Evolutionary conservation across 352 stramenopile species (phyloP).

Genomic region (Phytopythium mirpurense): DNA sequence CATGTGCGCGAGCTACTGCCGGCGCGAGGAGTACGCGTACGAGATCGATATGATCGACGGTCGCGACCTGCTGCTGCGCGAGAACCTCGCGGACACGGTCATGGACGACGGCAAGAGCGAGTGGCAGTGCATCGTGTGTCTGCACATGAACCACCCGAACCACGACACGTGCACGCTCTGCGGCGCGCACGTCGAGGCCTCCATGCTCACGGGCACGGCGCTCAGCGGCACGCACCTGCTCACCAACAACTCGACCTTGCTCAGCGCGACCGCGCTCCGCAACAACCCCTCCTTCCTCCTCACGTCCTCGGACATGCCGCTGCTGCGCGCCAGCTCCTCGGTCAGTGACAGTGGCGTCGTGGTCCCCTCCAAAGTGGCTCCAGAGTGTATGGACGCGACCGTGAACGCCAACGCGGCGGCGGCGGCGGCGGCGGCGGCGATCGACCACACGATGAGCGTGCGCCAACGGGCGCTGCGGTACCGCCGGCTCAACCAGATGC

Average conservation of each 20-base stretch:
- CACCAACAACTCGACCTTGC: conserved; percentile 6
- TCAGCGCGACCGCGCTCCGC: conserved; percentile 18
- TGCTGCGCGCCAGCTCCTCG: conserved; percentile 14
- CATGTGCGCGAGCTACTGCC: conserved; percentile 33
- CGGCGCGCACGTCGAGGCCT: conserved; percentile 54
- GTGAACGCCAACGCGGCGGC: neutral
- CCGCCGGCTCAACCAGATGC: conserved; percentile 59
- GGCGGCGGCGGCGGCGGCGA: conserved; percentile 9
- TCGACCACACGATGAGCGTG: conserved; percentile 32
- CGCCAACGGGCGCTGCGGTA: conserved; percentile 56
- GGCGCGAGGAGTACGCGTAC: conserved; percentile 26
- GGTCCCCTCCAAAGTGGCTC: neutral
- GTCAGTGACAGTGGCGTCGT: neutral
- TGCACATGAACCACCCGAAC: conserved; percentile 71
- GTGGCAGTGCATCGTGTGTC: conserved; percentile 73
- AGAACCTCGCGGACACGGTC: conserved; percentile 63
- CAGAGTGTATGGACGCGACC: too few relatives aligned
- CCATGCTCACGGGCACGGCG: conserved; percentile 30
- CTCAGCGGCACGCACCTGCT: conserved; percentile 16
- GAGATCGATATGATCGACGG: conserved; percentile 51
- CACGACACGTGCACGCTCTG: conserved; percentile 55
- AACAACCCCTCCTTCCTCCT: conserved; percentile 11
- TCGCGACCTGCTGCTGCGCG: conserved; percentile 43
- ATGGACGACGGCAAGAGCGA: conserved; percentile 53
- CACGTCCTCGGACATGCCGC: conserved; percentile 14